Evolutionary conservation across 163 green algal genomes (phyloP), one percentile per base, ranked within the genome.

Genomic region (Prototheca wickerhamii): DNA sequence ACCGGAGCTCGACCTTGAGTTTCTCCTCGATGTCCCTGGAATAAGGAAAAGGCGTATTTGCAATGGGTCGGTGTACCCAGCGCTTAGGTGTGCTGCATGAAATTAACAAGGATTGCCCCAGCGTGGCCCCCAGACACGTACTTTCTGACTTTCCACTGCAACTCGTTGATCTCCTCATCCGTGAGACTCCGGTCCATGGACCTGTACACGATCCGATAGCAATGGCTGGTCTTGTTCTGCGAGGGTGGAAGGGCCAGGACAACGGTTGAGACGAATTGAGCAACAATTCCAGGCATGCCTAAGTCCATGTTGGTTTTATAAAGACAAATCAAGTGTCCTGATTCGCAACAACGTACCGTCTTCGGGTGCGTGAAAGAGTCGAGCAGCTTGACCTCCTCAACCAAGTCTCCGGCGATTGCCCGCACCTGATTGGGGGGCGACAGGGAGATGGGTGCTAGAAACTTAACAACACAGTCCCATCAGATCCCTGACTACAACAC

Each of bases 321-420:
- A 30, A 1, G 15, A 4, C 49, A 28, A n/a, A 21, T 18, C 49
- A n/a, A n/a, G n/a, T n/a, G n/a, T 15, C 49, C 15, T 21, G 15
- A 4, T 29, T 30, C 26, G 10, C 30, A n/a, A 49, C 30, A 21
- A 54, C 63, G 6, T 51, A 63, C 67, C 55, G 76, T 97, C 80
- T 98, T 98, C 43, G 85, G 82, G 82, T 98, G 89, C 2, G 82
- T 91, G 74, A 99, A 99, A 40, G 90, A 74, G 74, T 99, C 94
- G 42, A 99, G 94, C 0, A 96, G 79, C 55, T 87, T 90, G 35
- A 98, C 93, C 76, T 96, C 86, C 76, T 99, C 93, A 5, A 90
- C 89, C 33, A 99, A 79, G 75, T 98, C 92, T 1, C 94, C 94
- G 21, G 87, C 90, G 33, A 94, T 80, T 28, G 64, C 75, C 26